Evolutionary conservation across 73 alveolate genomes (phyloP).

Genomic region (Uronychia setigera): DNA sequence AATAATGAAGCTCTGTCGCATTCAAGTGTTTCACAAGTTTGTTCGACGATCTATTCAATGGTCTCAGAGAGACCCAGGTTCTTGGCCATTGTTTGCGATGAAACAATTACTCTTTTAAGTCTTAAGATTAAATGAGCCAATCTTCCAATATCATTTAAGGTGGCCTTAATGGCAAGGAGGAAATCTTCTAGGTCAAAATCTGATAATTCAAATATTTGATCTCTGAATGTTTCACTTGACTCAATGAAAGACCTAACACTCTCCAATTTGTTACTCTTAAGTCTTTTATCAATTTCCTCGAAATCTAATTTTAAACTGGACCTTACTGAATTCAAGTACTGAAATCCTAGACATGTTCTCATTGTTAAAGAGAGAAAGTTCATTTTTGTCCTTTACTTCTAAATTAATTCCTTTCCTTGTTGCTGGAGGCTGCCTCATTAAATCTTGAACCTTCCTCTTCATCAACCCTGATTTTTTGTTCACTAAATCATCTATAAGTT

Average conservation of each 20-base stretch:
- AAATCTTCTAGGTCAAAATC: slow-evolving; percentile 7
- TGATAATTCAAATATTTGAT: background rate
- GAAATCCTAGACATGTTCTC: background rate
- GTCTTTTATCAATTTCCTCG: background rate
- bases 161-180: background rate
- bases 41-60: slow-evolving; percentile 49
- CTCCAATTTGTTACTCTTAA: background rate
- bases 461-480: background rate
- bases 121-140: background rate
- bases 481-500: background rate
- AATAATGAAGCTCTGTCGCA: slow-evolving; percentile 66
- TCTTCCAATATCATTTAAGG: background rate
- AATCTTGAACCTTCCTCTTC: background rate
- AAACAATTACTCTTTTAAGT: slow-evolving; percentile 3
- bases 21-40: slow-evolving; percentile 38
- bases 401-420: background rate
- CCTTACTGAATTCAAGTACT: background rate
- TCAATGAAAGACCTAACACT: background rate
- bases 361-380: background rate
- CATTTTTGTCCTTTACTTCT: background rate
- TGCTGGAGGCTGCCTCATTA: background rate
- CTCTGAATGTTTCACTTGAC: background rate
- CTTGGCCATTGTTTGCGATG: slow-evolving; percentile 1
- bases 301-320: background rate
- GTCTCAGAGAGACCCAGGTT: slow-evolving; percentile 55